Evolutionary conservation across 75 land plant genomes (phyloP).

Genomic region (Selaginella tamariscina): DNA sequence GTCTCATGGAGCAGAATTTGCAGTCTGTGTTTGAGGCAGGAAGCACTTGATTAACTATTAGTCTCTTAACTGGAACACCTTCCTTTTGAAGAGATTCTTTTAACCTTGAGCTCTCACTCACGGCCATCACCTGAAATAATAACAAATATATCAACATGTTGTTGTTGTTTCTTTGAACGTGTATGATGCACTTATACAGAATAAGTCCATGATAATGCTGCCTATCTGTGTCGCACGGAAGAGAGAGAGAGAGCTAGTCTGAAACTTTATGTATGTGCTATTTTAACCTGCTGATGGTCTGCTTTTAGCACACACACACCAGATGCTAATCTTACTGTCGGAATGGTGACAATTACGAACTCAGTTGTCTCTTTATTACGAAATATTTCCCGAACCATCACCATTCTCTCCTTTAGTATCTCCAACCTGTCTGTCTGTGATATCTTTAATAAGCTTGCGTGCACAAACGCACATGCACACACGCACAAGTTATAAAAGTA

Average conservation of each 20-base stretch:
- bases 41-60: slow-evolving; percentile 73
- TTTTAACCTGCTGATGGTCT: too few species aligned
- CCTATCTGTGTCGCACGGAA: not conserved
- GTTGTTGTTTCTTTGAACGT: not conserved
- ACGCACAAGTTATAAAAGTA: too few species aligned
- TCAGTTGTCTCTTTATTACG: slow-evolving; percentile 70
- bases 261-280: too few species aligned
- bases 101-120: slow-evolving; percentile 76
- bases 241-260: not conserved
- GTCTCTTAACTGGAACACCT: slow-evolving; percentile 68
- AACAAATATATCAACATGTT: not conserved
- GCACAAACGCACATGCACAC: too few species aligned
- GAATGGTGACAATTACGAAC: slow-evolving; percentile 93
- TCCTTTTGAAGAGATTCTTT: slow-evolving; percentile 62
- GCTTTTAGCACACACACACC: too few species aligned
- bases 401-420: slow-evolving; percentile 83
- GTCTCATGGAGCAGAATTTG: slow-evolving; percentile 79
- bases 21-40: slow-evolving; percentile 86
- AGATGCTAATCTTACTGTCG: slow-evolving; percentile 84
- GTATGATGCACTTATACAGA: not conserved
- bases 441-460: too few species aligned
- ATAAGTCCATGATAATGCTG: not conserved
- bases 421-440: slow-evolving; percentile 74
- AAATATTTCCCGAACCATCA: slow-evolving; percentile 81
- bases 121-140: slow-evolving; percentile 67